Base-by-base conservation (phyloP, 1,284 basidiomycete species). In the Rhodotorula sp. region DNA sequence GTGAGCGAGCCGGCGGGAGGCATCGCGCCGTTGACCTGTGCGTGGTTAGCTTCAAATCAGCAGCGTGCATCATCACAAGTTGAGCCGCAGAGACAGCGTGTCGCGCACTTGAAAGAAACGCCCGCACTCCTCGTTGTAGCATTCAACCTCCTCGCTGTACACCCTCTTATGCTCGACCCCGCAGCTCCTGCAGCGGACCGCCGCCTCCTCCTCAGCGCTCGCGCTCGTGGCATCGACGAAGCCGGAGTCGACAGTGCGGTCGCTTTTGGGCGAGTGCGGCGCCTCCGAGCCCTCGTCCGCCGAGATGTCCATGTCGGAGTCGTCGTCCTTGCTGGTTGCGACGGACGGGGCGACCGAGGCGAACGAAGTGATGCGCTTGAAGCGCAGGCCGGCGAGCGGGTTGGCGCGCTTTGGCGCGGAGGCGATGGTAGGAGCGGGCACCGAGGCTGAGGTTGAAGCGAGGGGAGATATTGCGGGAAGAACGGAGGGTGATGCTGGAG, bases 41-140 rank as follows among this genome's bases (percentile, higher is more conserved):
- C 6, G 4, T 4, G 2, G 13, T 0, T 36, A 27, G 34, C 13
- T 7, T 4, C 10, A n/a, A 19, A 13, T 12, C 27, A 58, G 22
- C 37, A 10, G 27, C 22, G 41, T 6, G n/a, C 27, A 36, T 10
- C 19, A 29, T 19, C 12, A 2, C 2, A 27, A 13, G 10, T 1
- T 6, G 6, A 10, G 39, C 29, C 9, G 32, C 21, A 25, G 34
- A 12, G n/a, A 50, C n/a, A 9, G 39, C 32, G 51, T 27, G 22
- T 2, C 2, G 60, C 69, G 44, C 15, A 74, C 73, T 15, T 58
- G 51, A 64, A 75, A 75, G 64, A 75, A 75, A 32, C n/a, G 15
- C 13, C 5, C 13, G 50, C 74, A 75, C 1, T 36, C 50, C 39
- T 75, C 74, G 56, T 75, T 61, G 69, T 73, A 73, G 61, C 74